Evolutionary conservation across 176 grass and related monocot genomes (phyloP).

Genomic region (Stipa capillata): DNA sequence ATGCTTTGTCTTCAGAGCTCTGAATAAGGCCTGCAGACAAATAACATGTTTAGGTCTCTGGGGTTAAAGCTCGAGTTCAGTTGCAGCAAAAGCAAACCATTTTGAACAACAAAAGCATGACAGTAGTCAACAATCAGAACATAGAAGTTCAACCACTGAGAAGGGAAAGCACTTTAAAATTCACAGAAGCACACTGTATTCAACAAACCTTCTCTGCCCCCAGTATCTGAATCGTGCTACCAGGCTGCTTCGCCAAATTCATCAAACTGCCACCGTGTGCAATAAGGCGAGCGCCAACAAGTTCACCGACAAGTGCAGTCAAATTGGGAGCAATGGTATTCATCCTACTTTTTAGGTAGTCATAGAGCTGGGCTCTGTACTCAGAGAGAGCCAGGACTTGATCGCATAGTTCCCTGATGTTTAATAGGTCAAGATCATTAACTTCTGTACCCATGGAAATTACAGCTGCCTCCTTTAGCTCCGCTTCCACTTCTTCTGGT

Average conservation of each 20-base stretch:
- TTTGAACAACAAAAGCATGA: neutral
- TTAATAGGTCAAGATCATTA: slow-evolving; percentile 72
- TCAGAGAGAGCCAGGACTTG: slow-evolving; percentile 92
- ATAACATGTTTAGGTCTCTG: neutral
- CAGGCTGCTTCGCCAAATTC: slow-evolving; percentile 87
- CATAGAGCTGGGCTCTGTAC: slow-evolving; percentile 79
- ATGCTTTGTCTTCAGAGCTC: slow-evolving; percentile 85
- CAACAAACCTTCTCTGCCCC: slow-evolving; percentile 86
- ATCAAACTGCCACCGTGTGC: slow-evolving; percentile 85
- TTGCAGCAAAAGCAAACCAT: neutral
- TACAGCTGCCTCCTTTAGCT: slow-evolving; percentile 71
- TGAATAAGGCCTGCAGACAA: slow-evolving; percentile 66
- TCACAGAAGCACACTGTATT: neutral
- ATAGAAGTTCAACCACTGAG: neutral
- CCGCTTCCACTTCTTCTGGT: slow-evolving; percentile 64
- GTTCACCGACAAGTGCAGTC: slow-evolving; percentile 80
- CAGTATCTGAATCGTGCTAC: slow-evolving; percentile 94
- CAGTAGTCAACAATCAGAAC: neutral
- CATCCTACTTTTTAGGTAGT: slow-evolving; percentile 83
- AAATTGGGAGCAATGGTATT: slow-evolving; percentile 94
- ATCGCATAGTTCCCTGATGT: slow-evolving; percentile 79
- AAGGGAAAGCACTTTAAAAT: neutral
- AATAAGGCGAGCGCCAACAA: slow-evolving; percentile 93
- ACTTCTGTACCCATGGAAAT: slow-evolving; percentile 99
- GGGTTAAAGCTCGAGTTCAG: neutral